Conservation (phyloP, 306 rosid genomes). For the Morella rubra region DNA sequence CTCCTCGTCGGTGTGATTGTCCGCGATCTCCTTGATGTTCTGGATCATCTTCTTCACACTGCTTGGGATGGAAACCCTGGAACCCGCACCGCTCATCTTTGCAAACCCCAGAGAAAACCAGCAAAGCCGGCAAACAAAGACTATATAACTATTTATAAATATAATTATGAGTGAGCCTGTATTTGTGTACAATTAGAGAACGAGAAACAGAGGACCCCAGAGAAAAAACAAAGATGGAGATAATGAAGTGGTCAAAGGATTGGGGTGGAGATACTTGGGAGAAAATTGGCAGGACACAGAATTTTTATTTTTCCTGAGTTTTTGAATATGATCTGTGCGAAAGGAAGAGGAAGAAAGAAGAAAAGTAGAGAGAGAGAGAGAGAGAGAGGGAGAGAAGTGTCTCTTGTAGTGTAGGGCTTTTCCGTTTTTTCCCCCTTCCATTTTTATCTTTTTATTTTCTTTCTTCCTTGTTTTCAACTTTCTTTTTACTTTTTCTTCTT, state of each 20-base stretch:
- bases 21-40: constrained; percentile 83
- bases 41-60: constrained; percentile 70
- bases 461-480: neutral
- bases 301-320: constrained; percentile 26
- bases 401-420: constrained; percentile 41
- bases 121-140: constrained; percentile 15
- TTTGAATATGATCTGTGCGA: constrained; percentile 50
- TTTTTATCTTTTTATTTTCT: neutral
- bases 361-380: neutral
- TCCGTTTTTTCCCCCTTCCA: constrained; percentile 10
- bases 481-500: neutral
- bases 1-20: constrained; percentile 80
- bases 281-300: constrained; percentile 12
- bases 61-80: constrained; percentile 83
- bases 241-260: constrained; percentile 26
- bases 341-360: constrained; percentile 18
- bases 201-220: neutral
- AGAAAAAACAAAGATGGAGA: constrained; percentile 19
- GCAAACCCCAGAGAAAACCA: constrained; percentile 33
- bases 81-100: constrained; percentile 75
- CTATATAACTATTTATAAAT: constrained; percentile 9
- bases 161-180: constrained; percentile 5
- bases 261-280: constrained; percentile 32
- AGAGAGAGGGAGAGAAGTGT: constrained; percentile 31
- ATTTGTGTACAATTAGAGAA: constrained; percentile 9